Base-by-base conservation (phyloP, 352 stramenopile genomes). In the Pythium aquatile region DNA sequence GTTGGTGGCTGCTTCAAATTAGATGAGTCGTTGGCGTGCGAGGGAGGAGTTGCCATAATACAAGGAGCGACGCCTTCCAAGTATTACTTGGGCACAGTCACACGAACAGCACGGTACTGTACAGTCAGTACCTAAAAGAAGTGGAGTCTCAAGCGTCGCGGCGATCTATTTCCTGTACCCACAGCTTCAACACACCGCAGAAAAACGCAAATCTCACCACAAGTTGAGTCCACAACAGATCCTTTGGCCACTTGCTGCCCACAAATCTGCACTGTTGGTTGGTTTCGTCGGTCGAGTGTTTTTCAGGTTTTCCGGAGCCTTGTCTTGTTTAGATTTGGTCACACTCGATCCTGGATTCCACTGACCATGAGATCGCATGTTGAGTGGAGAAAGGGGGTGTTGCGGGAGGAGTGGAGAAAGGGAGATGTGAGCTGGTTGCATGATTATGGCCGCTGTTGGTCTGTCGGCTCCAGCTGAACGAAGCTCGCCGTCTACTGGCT, bases 331-430 rank as follows among this genome's bases (percentile, higher is more conserved):
- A 8, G 16, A 51, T 5, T 17, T 30, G n/a, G 17, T 51, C n/a
- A 51, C 44, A 51, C 5, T 51, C 20, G 16, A 51, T 16, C 5
- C 2, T n/a, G 39, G 29, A 29, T 29, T 16, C n/a, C 13, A 2
- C n/a, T 51, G 44, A 51, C 44, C 44, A 11, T 51, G 44, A 51
- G 17, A 51, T 51, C 44, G 44, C 44, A 51, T 51, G 44, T 51
- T 51, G 44, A 51, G 44, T 51, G 44, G 35, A 51, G 44, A 51
- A 51, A 51, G 44, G 44, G 44, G 16, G n/a, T 2, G 44, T 17
- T 17, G 9, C 44, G 17, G 44, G 44, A 51, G 20, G 44, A 51
- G 44, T 51, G 44, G 44, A 51, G 44, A 51, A 51, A 29, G 44
- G 44, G 16, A 29, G 44, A 51, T 51, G n/a, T 24, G 44, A 51